Evolutionary conservation across 805 yeast species (phyloP).

Genomic region (Blastobotrys peoriensis): DNA sequence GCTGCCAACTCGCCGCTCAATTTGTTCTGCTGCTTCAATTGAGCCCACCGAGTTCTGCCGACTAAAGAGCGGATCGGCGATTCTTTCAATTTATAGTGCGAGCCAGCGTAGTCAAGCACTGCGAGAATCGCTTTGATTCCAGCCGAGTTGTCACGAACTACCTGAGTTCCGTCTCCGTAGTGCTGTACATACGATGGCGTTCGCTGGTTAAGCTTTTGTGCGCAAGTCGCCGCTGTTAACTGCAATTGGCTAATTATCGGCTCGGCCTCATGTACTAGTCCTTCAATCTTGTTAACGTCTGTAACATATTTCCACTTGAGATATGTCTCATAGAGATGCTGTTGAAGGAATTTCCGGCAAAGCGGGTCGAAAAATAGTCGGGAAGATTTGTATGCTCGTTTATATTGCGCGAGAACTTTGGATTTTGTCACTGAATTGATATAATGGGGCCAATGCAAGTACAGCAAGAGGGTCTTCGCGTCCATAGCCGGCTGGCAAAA

Average conservation of each 20-base stretch:
- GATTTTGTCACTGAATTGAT: slow-evolving; percentile 2
- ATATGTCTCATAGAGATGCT: slow-evolving; percentile 14
- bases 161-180: too few relatives aligned
- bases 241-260: slow-evolving; percentile 10
- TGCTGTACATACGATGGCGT: too few relatives aligned
- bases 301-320: slow-evolving; percentile 18
- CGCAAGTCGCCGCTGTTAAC: too few relatives aligned
- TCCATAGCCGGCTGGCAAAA: too few relatives aligned
- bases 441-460: slow-evolving; percentile 18
- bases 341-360: slow-evolving; percentile 14
- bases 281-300: slow-evolving; percentile 10
- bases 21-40: background rate
- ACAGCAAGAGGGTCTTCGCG: background rate
- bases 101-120: slow-evolving; percentile 16
- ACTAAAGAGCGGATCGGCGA: slow-evolving; percentile 13
- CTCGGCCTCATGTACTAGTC: slow-evolving; percentile 13
- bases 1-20: background rate
- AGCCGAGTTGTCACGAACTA: too few relatives aligned
- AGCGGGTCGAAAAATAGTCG: slow-evolving; percentile 18
- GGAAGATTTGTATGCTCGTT: slow-evolving; percentile 8
- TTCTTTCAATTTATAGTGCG: slow-evolving; percentile 10
- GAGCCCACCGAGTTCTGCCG: too few relatives aligned
- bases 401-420: slow-evolving; percentile 12
- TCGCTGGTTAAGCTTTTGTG: too few relatives aligned
- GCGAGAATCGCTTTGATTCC: slow-evolving; percentile 1